A percentile compares a stretch with the other conserved stretches of the same genome.
Conservation (phyloP, 202 grass and related monocot genomes). For the Bolboschoenoplectus hybrid region DNA sequence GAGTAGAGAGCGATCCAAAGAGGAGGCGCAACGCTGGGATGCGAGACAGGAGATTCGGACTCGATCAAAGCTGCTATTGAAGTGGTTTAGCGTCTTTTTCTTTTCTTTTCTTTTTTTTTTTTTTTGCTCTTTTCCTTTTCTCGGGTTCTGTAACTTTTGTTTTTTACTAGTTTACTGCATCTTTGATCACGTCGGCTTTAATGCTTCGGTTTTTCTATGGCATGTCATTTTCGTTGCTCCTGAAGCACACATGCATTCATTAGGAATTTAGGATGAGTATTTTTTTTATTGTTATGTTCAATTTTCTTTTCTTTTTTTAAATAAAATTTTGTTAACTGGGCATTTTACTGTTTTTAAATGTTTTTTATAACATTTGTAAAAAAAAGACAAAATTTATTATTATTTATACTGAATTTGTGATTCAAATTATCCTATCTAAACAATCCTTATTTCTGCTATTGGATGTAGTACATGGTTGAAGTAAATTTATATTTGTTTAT, state of each 20-base stretch:
- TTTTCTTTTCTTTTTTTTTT: conserved; percentile 36
- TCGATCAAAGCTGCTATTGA: conserved; percentile 5
- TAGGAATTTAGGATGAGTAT: no score
- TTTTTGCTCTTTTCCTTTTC: conserved; percentile 24
- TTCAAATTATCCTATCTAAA: no score
- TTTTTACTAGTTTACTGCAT: conserved; percentile 18
- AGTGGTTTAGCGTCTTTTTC: neutral
- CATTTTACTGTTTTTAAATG: no score
- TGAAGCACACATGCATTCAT: neutral
- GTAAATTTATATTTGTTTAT: no score
- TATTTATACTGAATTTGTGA: no score
- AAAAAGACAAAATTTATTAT: no score
- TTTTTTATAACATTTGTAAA: no score
- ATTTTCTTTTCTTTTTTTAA: neutral
- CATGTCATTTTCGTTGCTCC: neutral
- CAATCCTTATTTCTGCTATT: no score
- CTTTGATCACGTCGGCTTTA: neutral
- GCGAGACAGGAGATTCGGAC: neutral
- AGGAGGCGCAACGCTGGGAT: neutral
- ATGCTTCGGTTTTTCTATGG: conserved; percentile 6
- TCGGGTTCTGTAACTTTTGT: conserved; percentile 25
- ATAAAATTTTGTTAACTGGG: no score
- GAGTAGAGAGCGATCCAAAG: neutral
- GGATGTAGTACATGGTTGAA: no score
- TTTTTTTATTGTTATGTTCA: no score